phyloP scores from a whole-genome alignment of 257 asterid genomes.

The Lithospermum erythrorhizon region DNA sequence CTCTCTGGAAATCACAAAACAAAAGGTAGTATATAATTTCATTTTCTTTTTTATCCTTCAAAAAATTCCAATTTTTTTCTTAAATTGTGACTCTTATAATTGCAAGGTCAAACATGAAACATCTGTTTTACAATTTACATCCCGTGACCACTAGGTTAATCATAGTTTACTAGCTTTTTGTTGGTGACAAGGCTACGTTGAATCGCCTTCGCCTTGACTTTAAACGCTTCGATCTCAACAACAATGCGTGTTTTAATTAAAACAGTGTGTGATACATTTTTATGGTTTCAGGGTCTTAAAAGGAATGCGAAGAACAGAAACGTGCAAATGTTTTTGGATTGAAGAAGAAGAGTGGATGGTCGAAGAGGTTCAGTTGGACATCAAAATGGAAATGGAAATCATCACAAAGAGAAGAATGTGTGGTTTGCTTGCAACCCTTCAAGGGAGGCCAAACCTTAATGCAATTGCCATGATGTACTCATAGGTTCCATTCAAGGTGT shows the following conservation, averaged over 20 bases:
- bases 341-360: slow-evolving; percentile 31
- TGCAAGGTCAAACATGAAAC: no score
- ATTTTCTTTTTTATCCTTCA: no score
- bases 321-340: slow-evolving; percentile 13
- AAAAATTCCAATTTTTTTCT: no score
- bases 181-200: no score
- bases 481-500: slow-evolving; percentile 39
- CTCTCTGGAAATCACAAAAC: slow-evolving; percentile 22
- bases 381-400: slow-evolving; percentile 40
- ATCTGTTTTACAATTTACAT: no score
- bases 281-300: not conserved
- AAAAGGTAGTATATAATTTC: slow-evolving; percentile 15
- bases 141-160: no score
- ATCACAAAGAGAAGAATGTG: slow-evolving; percentile 50
- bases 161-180: no score
- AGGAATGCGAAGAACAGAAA: slow-evolving; percentile 1
- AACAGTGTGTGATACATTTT: no score
- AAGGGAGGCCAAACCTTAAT: slow-evolving; percentile 27
- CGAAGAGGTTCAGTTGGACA: slow-evolving; percentile 43
- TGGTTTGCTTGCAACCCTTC: slow-evolving; percentile 59
- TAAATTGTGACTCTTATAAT: no score
- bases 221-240: no score
- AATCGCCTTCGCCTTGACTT: no score
- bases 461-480: slow-evolving; percentile 64
- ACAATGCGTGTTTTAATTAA: no score